These are phyloP conservation scores for Ensete glaucum DNA, from an alignment of 176 grass and related monocot genomes.

Conservation along the genomic window DNA sequence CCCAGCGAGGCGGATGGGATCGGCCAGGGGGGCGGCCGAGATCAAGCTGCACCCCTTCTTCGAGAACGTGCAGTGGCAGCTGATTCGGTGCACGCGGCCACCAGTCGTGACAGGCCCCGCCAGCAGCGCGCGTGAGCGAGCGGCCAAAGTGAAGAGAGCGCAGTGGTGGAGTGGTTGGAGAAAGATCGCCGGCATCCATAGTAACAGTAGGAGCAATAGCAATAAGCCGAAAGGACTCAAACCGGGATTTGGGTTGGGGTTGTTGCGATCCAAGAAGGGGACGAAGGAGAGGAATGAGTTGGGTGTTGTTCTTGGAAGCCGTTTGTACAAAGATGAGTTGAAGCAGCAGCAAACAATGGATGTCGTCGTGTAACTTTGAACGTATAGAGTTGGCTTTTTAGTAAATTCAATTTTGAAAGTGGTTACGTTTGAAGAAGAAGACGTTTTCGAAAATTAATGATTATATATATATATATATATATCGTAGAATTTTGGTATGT, in stretches of 20 bases:
- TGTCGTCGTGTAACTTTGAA: too few species aligned
- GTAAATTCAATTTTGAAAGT: too few species aligned
- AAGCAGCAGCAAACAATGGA: too few species aligned
- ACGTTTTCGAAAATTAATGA: too few species aligned
- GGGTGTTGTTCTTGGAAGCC: too few species aligned
- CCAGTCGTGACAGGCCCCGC: background rate
- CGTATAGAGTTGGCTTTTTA: too few species aligned
- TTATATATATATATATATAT: too few species aligned
- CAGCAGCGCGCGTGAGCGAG: background rate
- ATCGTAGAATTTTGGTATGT: too few species aligned
- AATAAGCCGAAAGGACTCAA: background rate
- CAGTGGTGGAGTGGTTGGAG: slow-evolving; percentile 2
- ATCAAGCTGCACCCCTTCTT: slow-evolving; percentile 12
- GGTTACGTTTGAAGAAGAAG: too few species aligned
- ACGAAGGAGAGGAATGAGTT: background rate
- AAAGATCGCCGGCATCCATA: background rate
- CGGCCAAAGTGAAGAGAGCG: background rate
- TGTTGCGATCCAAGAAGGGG: background rate
- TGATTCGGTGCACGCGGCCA: background rate
- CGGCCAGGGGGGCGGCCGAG: background rate
- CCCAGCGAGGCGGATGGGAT: background rate
- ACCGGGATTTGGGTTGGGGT: background rate
- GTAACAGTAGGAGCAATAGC: background rate
- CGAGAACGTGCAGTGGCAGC: background rate
- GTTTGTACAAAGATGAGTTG: too few species aligned